Base-by-base conservation (phyloP, 306 rosid species). In the Inga oerstediana region DNA sequence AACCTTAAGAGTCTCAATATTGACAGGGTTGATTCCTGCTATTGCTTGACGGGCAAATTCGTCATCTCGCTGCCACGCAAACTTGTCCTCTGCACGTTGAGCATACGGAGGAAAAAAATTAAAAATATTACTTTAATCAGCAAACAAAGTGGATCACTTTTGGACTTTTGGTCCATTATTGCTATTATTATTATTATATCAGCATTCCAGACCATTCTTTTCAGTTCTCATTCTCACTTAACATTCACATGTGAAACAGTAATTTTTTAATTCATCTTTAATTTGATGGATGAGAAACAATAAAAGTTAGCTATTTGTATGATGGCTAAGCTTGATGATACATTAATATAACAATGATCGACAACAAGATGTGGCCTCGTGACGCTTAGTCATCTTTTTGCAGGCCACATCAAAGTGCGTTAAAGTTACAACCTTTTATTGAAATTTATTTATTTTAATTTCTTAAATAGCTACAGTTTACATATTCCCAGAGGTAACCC, bases 1-100 rank as follows among this genome's bases (percentile, higher is more conserved):
- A n/a, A n/a, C n/a, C n/a, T n/a, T 66, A 45, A 94, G 86, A 83
- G 88, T 76, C 85, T 94, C 97, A 46, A 94, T 90, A 76, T 61
- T 85, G 52, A 91, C 89, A 65, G 98, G 98, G 72, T 94, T 94
- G 43, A 94, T 72, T 71, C 98, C 98, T 17, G 98, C 97, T 3
- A 94, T 54, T 58, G 92, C 94, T 88, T 94, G 95, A 27, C 98
- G 88, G 34, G 83, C 98, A 70, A 94, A 94, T 89, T 94, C 98
- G 44, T 94, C 98, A 45, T 94, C 98, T 87, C 98, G 82, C 65
- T 91, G 79, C 98, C 98, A 94, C 2, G 92, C 92, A 77, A 88
- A 90, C 87, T 84, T 94, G 89, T 94, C 98, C 95, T 91, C 98
- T 94, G 88, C 88, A 85, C 48, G 56, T 74, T 56, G 22, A 70